Evolutionary conservation across 352 stramenopile genomes (phyloP).

Genomic region (Phytophthora idaei): DNA sequence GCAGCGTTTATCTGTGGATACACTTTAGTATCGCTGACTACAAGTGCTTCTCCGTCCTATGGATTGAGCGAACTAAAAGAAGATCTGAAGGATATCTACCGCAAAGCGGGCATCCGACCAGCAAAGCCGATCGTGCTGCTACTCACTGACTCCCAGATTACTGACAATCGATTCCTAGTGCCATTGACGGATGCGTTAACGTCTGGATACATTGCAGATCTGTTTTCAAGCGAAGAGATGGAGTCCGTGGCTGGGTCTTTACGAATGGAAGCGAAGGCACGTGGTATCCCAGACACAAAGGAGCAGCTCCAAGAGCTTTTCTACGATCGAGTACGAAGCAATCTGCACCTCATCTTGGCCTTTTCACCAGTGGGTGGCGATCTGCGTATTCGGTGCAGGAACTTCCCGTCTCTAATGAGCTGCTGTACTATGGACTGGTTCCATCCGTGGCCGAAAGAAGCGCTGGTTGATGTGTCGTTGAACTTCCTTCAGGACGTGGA

Average conservation of each 20-base stretch:
- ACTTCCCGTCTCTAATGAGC: constrained; percentile 81
- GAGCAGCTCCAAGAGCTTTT: constrained; percentile 93
- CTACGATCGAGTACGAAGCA: constrained; percentile 83
- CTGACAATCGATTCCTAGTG: constrained; percentile 88
- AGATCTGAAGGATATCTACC: constrained; percentile 91
- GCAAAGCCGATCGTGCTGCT: constrained; percentile 88
- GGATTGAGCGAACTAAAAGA: constrained; percentile 84
- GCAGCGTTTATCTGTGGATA: constrained; percentile 90
- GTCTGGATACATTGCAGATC: constrained; percentile 74
- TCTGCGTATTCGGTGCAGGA: constrained; percentile 75
- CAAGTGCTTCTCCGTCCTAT: constrained; percentile 64
- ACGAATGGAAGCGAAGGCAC: constrained; percentile 81
- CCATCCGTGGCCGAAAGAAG: constrained; percentile 90
- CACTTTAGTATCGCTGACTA: constrained; percentile 65
- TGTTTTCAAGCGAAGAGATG: constrained; percentile 90
- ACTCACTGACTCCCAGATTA: constrained; percentile 88
- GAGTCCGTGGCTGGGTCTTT: constrained; percentile 84
- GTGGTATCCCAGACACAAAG: constrained; percentile 87
- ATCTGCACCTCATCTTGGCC: constrained; percentile 88
- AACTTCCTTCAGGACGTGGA: constrained; percentile 86
- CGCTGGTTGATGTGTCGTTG: constrained; percentile 85
- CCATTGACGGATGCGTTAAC: constrained; percentile 88
- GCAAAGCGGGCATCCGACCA: constrained; percentile 85
- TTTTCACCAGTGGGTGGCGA: constrained; percentile 84
- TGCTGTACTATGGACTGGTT: constrained; percentile 91